A percentile compares a stretch with the other conserved stretches of the same genome.
Conservation (phyloP, 148 eudicot species). For the Chenopodium formosanum region DNA sequence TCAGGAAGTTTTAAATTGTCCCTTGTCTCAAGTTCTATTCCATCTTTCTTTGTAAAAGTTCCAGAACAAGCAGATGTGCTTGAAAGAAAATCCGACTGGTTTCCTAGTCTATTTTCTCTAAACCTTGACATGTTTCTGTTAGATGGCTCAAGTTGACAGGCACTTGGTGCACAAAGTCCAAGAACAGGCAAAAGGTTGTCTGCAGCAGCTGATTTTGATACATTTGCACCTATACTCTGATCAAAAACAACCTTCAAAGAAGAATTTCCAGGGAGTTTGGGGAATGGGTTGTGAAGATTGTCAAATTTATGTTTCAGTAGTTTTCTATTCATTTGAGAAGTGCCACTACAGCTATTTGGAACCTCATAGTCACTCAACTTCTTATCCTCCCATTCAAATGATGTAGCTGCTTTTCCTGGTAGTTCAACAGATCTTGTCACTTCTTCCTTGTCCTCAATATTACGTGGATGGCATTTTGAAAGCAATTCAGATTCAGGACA, state of each 20-base stretch:
- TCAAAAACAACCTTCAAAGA: conserved; percentile 29
- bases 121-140: conserved; percentile 51
- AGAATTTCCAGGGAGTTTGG: conserved; percentile 23
- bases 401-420: conserved; percentile 35
- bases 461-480: conserved; percentile 27
- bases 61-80: conserved; percentile 40
- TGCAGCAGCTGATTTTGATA: conserved; percentile 29
- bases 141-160: conserved; percentile 48
- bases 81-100: conserved; percentile 48
- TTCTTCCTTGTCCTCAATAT: conserved; percentile 32
- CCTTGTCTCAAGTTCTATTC: conserved; percentile 32
- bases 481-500: conserved; percentile 31
- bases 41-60: conserved; percentile 32
- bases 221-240: conserved; percentile 33
- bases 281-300: conserved; percentile 26
- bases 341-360: conserved; percentile 30
- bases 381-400: conserved; percentile 33
- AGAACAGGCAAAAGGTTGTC: conserved; percentile 57
- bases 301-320: conserved; percentile 40
- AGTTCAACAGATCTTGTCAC: conserved; percentile 27
- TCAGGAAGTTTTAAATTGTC: conserved; percentile 42
- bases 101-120: conserved; percentile 48
- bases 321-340: conserved; percentile 35
- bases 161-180: conserved; percentile 96
- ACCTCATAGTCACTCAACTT: conserved; percentile 34